Base-by-base conservation (phyloP, 352 stramenopile genomes). In the Globisporangium emineosum region DNA sequence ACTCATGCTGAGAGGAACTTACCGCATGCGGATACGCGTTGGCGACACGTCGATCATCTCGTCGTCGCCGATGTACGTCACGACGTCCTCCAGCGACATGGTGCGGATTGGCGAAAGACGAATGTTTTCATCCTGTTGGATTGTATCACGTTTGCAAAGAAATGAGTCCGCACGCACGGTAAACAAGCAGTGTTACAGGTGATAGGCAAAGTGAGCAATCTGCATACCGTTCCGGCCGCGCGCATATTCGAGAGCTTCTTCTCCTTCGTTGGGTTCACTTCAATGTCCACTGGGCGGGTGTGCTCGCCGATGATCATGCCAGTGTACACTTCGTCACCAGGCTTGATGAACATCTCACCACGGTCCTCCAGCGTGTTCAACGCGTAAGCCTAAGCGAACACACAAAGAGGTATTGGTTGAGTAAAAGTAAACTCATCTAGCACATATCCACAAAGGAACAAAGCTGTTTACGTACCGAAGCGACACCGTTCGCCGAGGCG, bases 1-100 rank as follows among this genome's bases (percentile, higher is more conserved):
- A 32, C 29, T 2, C 29, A 32, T 32, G 6, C 5, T n/a, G 8
- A 5, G 42, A 5, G 9, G 30, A 52, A 69, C 73, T 27, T 57
- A 85, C 77, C 78, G 71, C 72, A 99, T 93, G 60, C 97, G 88
- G 51, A 99, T 97, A 68, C 82, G 96, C 27, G 74, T 75, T 19
- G 97, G 97, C 45, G 97, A 99, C 15, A 99, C 91, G 72, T 99
- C 97, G 62, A 99, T 97, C 73, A 99, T 98, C 78, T 99, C 97
- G 76, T 99, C 97, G 52, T 98, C 90, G 55, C 81, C 85, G 69
- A 99, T 93, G 76, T 99, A 99, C 5, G 94, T 94, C 68, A 99
- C 98, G 25, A 98, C 78, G 69, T 99, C 97, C 75, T 99, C 97
- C 0, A 99, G 82, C n/a, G 83, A 97, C 81, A 98, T 93, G 42